phyloP scores from a whole-genome alignment of 2,329 filamentous ascomycete genomes.

The Drechslerella dactyloides region DNA sequence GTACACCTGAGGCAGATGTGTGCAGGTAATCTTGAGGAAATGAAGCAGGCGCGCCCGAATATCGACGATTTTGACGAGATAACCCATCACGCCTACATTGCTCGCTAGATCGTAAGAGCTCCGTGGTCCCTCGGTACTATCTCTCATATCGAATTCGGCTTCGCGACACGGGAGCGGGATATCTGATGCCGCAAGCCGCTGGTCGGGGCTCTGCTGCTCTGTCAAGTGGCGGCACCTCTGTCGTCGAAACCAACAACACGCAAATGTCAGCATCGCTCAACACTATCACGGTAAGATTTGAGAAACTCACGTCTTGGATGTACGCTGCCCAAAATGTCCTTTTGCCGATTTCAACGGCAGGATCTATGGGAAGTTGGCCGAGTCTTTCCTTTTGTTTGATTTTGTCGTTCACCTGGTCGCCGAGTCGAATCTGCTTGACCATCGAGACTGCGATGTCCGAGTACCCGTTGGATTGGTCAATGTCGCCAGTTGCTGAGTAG shows the following conservation, averaged over 20 bases:
- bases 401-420: constrained; percentile 47
- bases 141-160: constrained; percentile 38
- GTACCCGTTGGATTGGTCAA: constrained; percentile 41
- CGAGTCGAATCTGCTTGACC: constrained; percentile 46
- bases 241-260: constrained; percentile 28
- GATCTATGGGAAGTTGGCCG: constrained; percentile 33
- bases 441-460: constrained; percentile 47
- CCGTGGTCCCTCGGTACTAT: constrained; percentile 18
- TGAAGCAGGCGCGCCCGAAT: constrained; percentile 41
- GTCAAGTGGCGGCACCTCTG: constrained; percentile 45
- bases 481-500: constrained; percentile 41
- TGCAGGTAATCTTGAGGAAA: constrained; percentile 39
- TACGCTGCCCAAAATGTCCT: constrained; percentile 48
- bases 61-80: constrained; percentile 39
- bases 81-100: constrained; percentile 41
- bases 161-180: constrained; percentile 45
- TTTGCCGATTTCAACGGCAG: constrained; percentile 49
- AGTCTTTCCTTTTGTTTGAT: constrained; percentile 39
- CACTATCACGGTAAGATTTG: constrained; percentile 8
- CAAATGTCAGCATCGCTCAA: constrained; percentile 26
- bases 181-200: constrained; percentile 37
- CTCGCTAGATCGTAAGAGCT: constrained; percentile 15
- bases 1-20: constrained; percentile 42
- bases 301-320: constrained; percentile 42
- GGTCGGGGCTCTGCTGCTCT: constrained; percentile 32